Evolutionary conservation across 2,329 filamentous ascomycete genomes (phyloP).

Genomic region (Exophiala bonariae): DNA sequence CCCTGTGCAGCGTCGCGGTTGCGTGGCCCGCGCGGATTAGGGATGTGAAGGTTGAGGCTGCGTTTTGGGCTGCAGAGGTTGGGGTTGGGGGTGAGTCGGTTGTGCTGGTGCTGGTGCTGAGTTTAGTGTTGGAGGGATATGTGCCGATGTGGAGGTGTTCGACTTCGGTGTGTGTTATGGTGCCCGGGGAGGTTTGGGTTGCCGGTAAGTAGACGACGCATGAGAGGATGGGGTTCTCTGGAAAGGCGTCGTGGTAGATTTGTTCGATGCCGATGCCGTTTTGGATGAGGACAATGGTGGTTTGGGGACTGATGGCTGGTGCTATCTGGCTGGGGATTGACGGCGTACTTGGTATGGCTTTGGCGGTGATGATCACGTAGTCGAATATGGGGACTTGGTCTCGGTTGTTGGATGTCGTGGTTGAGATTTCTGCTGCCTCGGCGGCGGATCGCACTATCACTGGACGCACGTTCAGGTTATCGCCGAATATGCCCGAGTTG

Average conservation of each 20-base stretch:
- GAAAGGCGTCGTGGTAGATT: constrained; percentile 52
- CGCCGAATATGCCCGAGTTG: constrained; percentile 29
- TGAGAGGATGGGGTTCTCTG: constrained; percentile 54
- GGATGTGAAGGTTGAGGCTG: constrained; percentile 39
- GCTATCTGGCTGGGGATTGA: constrained; percentile 37
- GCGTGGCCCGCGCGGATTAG: constrained; percentile 47
- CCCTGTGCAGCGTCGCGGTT: constrained; percentile 49
- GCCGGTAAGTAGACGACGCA: constrained; percentile 57
- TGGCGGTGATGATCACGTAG: constrained; percentile 49
- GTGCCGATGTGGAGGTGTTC: constrained; percentile 53
- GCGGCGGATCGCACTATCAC: constrained; percentile 23
- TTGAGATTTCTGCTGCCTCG: constrained; percentile 22
- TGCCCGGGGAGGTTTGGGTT: constrained; percentile 50
- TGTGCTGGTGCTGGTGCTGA: background rate
- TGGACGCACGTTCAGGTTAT: constrained; percentile 27
- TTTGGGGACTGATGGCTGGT: constrained; percentile 41
- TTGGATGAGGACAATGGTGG: constrained; percentile 60
- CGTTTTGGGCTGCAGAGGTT: constrained; percentile 26
- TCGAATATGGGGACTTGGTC: constrained; percentile 37
- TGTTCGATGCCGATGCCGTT: constrained; percentile 64
- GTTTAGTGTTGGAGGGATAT: constrained; percentile 42
- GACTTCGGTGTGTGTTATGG: constrained; percentile 48
- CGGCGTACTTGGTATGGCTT: constrained; percentile 44
- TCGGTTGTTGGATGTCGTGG: background rate
- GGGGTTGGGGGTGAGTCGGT: background rate